phyloP scores from a whole-genome alignment of 108 stramenopile species.

The Nitzschia inconspicua region DNA sequence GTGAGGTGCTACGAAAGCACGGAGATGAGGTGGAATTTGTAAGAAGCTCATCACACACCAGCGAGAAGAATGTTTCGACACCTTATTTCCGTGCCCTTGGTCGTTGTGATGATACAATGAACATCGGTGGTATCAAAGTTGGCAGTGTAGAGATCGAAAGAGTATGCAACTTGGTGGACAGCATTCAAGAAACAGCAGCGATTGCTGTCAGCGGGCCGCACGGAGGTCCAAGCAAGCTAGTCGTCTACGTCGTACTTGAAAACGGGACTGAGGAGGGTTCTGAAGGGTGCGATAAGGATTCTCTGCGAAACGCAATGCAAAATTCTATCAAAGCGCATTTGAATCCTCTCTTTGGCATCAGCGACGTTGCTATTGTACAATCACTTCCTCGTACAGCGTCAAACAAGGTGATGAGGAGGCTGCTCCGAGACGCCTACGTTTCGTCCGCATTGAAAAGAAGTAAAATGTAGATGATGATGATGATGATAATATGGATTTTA shows the following conservation, averaged over 20 bases:
- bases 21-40: conserved; percentile 34
- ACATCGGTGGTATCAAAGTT: conserved; percentile 40
- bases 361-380: conserved; percentile 20
- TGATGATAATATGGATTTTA: too few species aligned
- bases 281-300: conserved; percentile 4
- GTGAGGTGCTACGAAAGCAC: conserved; percentile 31
- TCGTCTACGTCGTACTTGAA: conserved; percentile 25
- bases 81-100: conserved; percentile 37
- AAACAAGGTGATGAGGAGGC: conserved; percentile 35
- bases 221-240: conserved; percentile 30
- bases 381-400: conserved; percentile 30
- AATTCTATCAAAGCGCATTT: conserved; percentile 27
- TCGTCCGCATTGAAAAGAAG: not conserved
- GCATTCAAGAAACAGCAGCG: conserved; percentile 32
- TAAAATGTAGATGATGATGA: too few species aligned
- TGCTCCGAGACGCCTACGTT: conserved; percentile 24
- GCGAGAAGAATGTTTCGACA: not conserved
- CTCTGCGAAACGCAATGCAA: conserved; percentile 17
- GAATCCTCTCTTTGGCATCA: conserved; percentile 34
- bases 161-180: conserved; percentile 27
- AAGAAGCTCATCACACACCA: conserved; percentile 10
- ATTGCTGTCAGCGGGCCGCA: conserved; percentile 29
- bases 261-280: not conserved
- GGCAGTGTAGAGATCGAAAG: conserved; percentile 36
- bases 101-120: conserved; percentile 42